These are phyloP conservation scores for Pittosporum tobira DNA, from an alignment of 129 eudicot species.

Conservation along the genomic window DNA sequence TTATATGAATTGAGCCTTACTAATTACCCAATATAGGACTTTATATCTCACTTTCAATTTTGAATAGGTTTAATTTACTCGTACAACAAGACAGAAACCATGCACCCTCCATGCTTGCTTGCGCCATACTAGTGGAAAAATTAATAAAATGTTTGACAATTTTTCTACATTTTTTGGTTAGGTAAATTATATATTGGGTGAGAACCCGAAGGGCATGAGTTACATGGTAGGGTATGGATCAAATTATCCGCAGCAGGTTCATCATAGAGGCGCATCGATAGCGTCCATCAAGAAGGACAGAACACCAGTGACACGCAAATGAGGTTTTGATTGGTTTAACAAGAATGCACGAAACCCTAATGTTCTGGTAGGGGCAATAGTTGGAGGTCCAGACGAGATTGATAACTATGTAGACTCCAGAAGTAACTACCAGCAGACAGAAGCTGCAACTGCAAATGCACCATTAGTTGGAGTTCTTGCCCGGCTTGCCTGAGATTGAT, in stretches of 20 bases:
- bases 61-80: background rate
- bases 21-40: too few relatives aligned
- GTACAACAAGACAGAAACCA: too few relatives aligned
- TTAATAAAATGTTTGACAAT: too few relatives aligned
- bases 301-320: conserved; percentile 12
- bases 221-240: conserved; percentile 36
- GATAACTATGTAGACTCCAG: conserved; percentile 23
- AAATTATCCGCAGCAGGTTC: conserved; percentile 22
- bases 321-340: conserved; percentile 21
- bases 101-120: too few relatives aligned
- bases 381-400: conserved; percentile 27
- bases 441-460: conserved; percentile 41
- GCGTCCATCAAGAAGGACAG: conserved; percentile 21
- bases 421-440: conserved; percentile 29
- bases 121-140: too few relatives aligned
- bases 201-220: conserved; percentile 19
- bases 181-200: conserved; percentile 39
- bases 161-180: too few relatives aligned
- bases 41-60: too few relatives aligned
- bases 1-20: too few relatives aligned
- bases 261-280: conserved; percentile 32
- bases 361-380: conserved; percentile 20
- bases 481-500: conserved; percentile 20
- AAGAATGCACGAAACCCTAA: conserved; percentile 21
- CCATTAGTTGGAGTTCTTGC: conserved; percentile 45